These are phyloP conservation scores for Penium margaritaceum DNA, from an alignment of 139 green algal genomes.

Conservation along the genomic window DNA sequence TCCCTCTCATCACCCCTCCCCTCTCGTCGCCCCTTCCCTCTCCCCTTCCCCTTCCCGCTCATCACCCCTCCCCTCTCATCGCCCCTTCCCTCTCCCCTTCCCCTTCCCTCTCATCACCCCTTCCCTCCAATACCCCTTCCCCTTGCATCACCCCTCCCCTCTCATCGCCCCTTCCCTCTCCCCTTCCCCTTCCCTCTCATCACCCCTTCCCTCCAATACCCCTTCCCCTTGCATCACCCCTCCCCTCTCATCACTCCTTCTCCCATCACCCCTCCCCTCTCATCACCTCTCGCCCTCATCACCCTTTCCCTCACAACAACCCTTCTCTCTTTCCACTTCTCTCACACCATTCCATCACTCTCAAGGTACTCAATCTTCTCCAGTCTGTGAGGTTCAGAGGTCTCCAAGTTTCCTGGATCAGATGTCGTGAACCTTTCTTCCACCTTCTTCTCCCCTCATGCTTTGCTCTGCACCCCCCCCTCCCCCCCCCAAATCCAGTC, in stretches of 20 bases:
- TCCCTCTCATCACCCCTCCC: background rate
- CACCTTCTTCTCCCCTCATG: no score
- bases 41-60: background rate
- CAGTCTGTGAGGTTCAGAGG: no score
- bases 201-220: no score
- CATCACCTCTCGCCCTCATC: background rate
- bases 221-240: no score
- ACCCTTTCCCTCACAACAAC: background rate
- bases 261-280: background rate
- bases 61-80: background rate
- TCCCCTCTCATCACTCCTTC: no score
- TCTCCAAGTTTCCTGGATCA: background rate
- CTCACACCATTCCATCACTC: background rate
- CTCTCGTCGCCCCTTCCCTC: background rate
- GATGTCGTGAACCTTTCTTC: background rate
- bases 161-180: no score
- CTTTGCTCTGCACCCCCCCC: no score
- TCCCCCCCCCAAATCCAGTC: slow-evolving; percentile 22
- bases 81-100: background rate
- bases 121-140: background rate
- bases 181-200: no score
- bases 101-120: background rate
- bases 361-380: no score
- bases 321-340: background rate
- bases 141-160: background rate